phyloP scores from a whole-genome alignment of 768 basidiomycete genomes.

The Auricularia cornea region DNA sequence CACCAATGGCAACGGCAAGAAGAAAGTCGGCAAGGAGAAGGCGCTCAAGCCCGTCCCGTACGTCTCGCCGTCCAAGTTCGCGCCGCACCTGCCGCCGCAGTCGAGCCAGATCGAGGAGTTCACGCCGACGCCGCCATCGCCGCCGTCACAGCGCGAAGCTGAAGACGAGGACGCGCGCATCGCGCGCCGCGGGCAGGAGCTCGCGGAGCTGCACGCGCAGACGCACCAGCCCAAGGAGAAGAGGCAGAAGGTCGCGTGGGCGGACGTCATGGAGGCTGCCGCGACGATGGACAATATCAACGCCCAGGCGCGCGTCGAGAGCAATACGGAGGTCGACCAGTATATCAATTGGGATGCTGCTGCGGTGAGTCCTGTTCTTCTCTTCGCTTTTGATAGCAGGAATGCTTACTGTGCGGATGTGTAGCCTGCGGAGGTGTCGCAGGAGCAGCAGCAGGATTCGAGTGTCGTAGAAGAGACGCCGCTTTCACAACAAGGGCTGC shows the following conservation, averaged over 20 bases:
- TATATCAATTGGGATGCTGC: not conserved
- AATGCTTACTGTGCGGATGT: too few relatives aligned
- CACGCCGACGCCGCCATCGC: not conserved
- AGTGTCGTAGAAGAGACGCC: too few relatives aligned
- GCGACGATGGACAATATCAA: not conserved
- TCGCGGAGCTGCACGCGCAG: not conserved
- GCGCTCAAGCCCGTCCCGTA: not conserved
- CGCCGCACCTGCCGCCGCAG: not conserved
- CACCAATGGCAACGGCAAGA: too few relatives aligned
- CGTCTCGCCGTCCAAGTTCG: not conserved
- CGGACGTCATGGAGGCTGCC: not conserved
- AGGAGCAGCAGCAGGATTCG: too few relatives aligned
- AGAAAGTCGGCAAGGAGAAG: not conserved
- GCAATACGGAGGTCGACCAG: not conserved
- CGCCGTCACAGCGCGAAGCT: not conserved
- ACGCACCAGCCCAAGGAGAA: not conserved
- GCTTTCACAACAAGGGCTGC: too few relatives aligned
- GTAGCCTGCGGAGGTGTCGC: too few relatives aligned
- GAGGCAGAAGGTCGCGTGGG: not conserved
- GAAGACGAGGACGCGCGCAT: not conserved
- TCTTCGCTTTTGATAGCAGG: too few relatives aligned
- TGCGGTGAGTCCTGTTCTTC: not conserved
- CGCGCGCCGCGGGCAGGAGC: not conserved
- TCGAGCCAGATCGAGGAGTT: not conserved
- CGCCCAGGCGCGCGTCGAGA: not conserved